phyloP scores from a whole-genome alignment of 2,329 filamentous ascomycete species.

The Alternaria infectoria region DNA sequence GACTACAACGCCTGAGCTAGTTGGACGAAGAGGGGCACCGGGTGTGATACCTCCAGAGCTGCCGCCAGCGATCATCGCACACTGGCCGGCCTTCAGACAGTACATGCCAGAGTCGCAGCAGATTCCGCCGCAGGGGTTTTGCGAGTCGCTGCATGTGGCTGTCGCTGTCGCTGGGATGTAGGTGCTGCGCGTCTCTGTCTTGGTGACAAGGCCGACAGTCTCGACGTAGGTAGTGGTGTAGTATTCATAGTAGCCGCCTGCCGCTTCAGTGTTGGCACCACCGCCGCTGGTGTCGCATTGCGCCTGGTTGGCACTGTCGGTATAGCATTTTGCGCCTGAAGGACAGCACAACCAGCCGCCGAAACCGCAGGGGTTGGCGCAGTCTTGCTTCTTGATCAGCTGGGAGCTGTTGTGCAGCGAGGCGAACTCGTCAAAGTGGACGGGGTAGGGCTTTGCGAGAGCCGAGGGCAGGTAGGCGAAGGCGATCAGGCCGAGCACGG shows the following conservation, averaged over 20 bases:
- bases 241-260: slow-evolving; percentile 59
- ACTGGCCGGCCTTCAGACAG: slow-evolving; percentile 64
- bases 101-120: slow-evolving; percentile 76
- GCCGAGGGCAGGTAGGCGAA: slow-evolving; percentile 59
- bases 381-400: slow-evolving; percentile 28
- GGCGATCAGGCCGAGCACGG: slow-evolving; percentile 57
- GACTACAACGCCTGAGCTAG: slow-evolving; percentile 62
- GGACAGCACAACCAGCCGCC: slow-evolving; percentile 46
- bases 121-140: slow-evolving; percentile 69
- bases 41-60: slow-evolving; percentile 54
- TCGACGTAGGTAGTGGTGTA: slow-evolving; percentile 65
- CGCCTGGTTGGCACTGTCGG: slow-evolving; percentile 44
- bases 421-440: slow-evolving; percentile 33
- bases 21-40: slow-evolving; percentile 59
- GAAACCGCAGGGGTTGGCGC: slow-evolving; percentile 39
- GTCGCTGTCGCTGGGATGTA: slow-evolving; percentile 28
- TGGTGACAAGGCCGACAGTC: slow-evolving; percentile 58
- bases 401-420: slow-evolving; percentile 40
- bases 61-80: slow-evolving; percentile 61
- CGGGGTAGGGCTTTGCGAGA: slow-evolving; percentile 49
- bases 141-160: slow-evolving; percentile 54
- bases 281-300: slow-evolving; percentile 39
- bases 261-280: slow-evolving; percentile 20
- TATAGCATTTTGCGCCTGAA: slow-evolving; percentile 36
- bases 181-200: slow-evolving; percentile 61